Evolutionary conservation across 192 early-diverging fungal species (phyloP), one percentile per base, ranked within the genome.

Genomic region (Phlyctochytrium bullatum): DNA sequence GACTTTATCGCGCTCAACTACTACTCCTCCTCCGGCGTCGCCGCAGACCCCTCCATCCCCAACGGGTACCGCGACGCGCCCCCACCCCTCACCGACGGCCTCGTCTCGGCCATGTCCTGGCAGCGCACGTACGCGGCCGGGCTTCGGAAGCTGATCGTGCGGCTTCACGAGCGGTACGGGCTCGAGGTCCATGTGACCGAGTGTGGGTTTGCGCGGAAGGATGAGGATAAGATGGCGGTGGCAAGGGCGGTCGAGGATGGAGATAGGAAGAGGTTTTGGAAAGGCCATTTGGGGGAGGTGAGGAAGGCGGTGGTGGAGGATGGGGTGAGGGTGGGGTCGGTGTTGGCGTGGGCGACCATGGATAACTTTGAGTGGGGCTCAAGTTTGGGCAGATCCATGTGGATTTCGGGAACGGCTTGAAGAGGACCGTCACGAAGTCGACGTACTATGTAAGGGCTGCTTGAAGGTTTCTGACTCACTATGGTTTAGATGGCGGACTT

Each of bases 1-100:
- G 79, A 80, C 50, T 80, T 75, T 69, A 61, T 80, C 54, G 77
- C 62, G 17, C 58, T 78, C 34, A 80, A 80, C 70, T 64, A 68
- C 20, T 80, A 80, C 65, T 79, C 73, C 47, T 58, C 69, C 20
- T 24, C 30, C 25, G 54, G 32, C 20, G 20, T 47, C 40, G 40
- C 40, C 40, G 40, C 10, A 14, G 40, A 47, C 40, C 40, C 40
- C 6, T 6, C 20, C 40, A 47, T 14, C 40, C 20, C 40, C 40
- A 14, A 47, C 40, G 40, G 40, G 6, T 47, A 6, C 40, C 6
- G 20, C 10, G 40, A 47, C 6, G 20, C 40, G 40, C 20, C 20
- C 20, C 40, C 20, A 14, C 6, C 6, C 6, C 40, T 6, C 40
- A 14, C 60, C 32, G 27, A 28, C 6, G 27, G 12, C 12, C 25